Evolutionary conservation across 805 yeast species (phyloP).

Genomic region (Cyberlindnera mycetangii): DNA sequence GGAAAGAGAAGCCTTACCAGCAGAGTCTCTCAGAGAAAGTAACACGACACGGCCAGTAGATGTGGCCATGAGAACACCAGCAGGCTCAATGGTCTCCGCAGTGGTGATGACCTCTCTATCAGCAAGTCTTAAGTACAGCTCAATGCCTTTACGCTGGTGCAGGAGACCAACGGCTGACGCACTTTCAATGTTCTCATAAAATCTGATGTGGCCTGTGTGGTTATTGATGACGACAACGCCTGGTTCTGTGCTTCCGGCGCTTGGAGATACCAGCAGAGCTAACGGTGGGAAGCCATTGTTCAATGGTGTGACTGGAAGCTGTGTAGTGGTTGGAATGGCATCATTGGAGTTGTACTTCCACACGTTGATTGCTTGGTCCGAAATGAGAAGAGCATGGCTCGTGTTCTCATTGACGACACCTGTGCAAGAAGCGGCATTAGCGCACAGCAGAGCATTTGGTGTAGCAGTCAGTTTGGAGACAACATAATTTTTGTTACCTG

Average conservation of each 20-base stretch:
- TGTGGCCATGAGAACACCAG: constrained; percentile 72
- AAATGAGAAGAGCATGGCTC: constrained; percentile 28
- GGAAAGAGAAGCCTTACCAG: constrained; percentile 53
- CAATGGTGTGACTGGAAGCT: constrained; percentile 38
- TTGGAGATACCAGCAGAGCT: constrained; percentile 57
- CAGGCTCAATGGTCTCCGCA: constrained; percentile 64
- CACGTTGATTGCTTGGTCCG: constrained; percentile 49
- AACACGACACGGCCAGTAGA: constrained; percentile 63
- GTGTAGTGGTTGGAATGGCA: constrained; percentile 51
- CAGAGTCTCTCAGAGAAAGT: constrained; percentile 60
- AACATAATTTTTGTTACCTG: constrained; percentile 55
- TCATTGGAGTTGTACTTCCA: constrained; percentile 71
- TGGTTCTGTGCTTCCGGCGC: constrained; percentile 52
- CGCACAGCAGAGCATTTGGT: constrained; percentile 35
- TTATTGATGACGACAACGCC: constrained; percentile 70
- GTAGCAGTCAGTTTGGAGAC: constrained; percentile 54
- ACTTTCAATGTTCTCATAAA: constrained; percentile 71
- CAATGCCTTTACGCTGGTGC: constrained; percentile 36
- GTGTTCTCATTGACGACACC: constrained; percentile 32
- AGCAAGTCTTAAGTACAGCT: constrained; percentile 39
- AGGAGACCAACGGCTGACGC: constrained; percentile 65
- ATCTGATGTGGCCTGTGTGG: constrained; percentile 54
- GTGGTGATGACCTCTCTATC: constrained; percentile 54
- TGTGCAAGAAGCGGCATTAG: constrained; percentile 11
- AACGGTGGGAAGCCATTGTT: constrained; percentile 40